These are phyloP conservation scores for Pythium aphanidermatum DNA, from an alignment of 352 stramenopile species.

Conservation along the genomic window DNA sequence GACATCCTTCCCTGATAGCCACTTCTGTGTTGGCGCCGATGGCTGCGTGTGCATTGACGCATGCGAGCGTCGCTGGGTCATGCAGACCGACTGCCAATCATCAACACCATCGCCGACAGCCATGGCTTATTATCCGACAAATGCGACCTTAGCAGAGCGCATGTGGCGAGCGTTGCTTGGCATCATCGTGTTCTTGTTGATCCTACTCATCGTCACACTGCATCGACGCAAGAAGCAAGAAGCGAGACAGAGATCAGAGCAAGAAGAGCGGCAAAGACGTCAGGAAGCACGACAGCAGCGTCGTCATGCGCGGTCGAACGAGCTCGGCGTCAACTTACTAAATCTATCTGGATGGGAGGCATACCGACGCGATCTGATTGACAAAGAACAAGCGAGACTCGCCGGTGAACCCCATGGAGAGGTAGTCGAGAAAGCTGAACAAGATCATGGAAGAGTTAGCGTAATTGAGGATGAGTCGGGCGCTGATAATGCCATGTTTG, in stretches of 20 bases:
- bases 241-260: neutral
- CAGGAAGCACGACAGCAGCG: neutral
- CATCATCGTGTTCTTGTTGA: constrained; percentile 1
- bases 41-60: constrained; percentile 11
- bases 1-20: constrained; percentile 2
- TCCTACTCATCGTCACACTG: neutral
- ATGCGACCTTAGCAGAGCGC: neutral
- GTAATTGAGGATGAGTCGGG: neutral
- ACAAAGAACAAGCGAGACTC: neutral
- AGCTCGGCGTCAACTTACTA: constrained; percentile 1
- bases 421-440: too few species aligned
- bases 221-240: neutral
- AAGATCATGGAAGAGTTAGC: neutral
- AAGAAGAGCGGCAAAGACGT: neutral
- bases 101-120: neutral
- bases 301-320: neutral
- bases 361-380: constrained; percentile 6
- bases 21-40: constrained; percentile 6
- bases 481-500: too few species aligned
- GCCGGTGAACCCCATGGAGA: too few species aligned
- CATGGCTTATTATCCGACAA: neutral
- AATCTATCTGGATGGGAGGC: constrained; percentile 7
- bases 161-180: constrained; percentile 2
- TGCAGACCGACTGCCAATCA: constrained; percentile 1
- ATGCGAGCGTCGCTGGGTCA: constrained; percentile 4